A percentile compares a stretch with the other conserved stretches of the same genome.
Evolutionary conservation across 176 grass and related monocot genomes (phyloP).

Genomic region (Aegilops bicornis): DNA sequence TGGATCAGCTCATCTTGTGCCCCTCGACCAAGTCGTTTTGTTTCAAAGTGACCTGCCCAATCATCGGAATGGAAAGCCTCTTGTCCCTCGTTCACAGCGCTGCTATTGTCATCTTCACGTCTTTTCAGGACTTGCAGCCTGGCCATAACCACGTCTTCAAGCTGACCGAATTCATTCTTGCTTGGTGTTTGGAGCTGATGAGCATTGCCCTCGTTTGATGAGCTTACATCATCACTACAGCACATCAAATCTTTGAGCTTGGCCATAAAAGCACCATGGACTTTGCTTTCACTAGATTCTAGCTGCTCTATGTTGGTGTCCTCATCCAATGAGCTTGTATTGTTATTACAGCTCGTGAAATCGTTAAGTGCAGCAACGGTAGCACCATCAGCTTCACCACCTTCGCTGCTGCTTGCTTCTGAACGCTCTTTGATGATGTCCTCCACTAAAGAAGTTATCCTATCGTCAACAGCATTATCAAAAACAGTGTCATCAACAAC

Average conservation of each 20-base stretch:
- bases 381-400: slow-evolving; percentile 15
- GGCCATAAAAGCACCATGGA: slow-evolving; percentile 4
- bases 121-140: slow-evolving; percentile 39
- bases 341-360: slow-evolving; percentile 16
- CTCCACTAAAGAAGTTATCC: slow-evolving; percentile 13
- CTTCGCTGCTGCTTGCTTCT: slow-evolving; percentile 14
- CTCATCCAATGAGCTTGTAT: not conserved
- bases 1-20: not conserved
- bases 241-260: slow-evolving; percentile 12
- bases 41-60: not conserved
- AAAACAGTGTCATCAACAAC: slow-evolving; percentile 1
- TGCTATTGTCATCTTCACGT: slow-evolving; percentile 20
- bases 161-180: slow-evolving; percentile 1
- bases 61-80: not conserved
- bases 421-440: slow-evolving; percentile 5
- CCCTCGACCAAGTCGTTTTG: not conserved
- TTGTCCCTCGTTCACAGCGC: not conserved
- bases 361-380: not conserved
- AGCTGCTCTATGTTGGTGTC: slow-evolving; percentile 2
- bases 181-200: slow-evolving; percentile 3
- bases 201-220: not conserved
- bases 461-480: not conserved
- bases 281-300: slow-evolving; percentile 6
- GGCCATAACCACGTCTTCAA: slow-evolving; percentile 41
- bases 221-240: not conserved